Evolutionary conservation across 208 protist species (phyloP), one percentile per base, ranked within the genome.

Genomic region (Herpetomonas samuelpessoai): DNA sequence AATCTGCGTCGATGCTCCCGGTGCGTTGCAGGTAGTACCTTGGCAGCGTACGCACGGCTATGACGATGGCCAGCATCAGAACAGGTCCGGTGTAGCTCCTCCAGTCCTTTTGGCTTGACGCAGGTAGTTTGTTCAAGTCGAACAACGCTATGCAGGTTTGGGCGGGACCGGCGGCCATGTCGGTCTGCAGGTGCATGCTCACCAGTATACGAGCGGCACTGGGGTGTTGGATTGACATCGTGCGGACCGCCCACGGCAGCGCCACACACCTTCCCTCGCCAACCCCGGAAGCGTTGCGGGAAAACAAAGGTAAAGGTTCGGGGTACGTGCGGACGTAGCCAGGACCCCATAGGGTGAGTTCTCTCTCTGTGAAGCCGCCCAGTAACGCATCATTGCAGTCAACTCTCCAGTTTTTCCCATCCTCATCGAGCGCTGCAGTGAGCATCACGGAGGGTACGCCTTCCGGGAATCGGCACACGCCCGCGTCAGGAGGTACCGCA

Each of bases 1-100:
- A 72, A 22, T 56, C 60, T 6, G 28, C 25, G 39, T 68, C 68
- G 21, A 76, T 55, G 29, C 75, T 64, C 0, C 70, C 64, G 2
- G 30, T 68, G n/a, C 63, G 66, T 2, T 57, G 68, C 18, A 85
- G 57, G 35, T 76, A 51, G 45, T 77, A 76, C 4, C 75, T 62
- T 22, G 69, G 78, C 28, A 81, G 28, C 16, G 74, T 50, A 2
- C 73, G 71, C 26, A 76, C 28, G 3, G 62, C 60, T 16, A 84
- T 57, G 25, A 81, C 68, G 0, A 83, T 10, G 1, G 76, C 19
- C 14, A 90, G 62, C 65, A 86, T 57, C 44, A 57, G 12, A 22
- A 76, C n/a, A 1, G 69, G 54, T 0, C 27, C 49, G 0, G 50
- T 65, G 0, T 64, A 39, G 2, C 50, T 31, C 6, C 35, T 48